These are phyloP conservation scores for Rhizopogon sp. DNA, from an alignment of 768 basidiomycete genomes.

Conservation along the genomic window DNA sequence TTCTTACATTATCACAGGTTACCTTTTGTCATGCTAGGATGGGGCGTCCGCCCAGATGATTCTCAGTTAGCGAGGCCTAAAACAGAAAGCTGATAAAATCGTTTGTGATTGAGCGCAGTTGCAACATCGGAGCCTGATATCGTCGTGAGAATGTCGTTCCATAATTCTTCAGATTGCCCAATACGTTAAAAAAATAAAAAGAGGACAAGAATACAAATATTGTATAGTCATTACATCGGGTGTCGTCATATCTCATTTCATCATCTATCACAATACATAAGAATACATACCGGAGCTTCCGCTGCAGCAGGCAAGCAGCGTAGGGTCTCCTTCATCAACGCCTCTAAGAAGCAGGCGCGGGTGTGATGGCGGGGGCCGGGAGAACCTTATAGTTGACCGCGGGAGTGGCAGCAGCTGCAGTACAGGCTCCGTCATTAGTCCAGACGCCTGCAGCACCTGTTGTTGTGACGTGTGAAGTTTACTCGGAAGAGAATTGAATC, in stretches of 20 bases:
- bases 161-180: background rate
- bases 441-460: conserved; percentile 48
- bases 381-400: background rate
- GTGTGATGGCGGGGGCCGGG: background rate
- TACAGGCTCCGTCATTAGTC: conserved; percentile 53
- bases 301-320: background rate
- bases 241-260: background rate
- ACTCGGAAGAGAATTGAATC: no score
- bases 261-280: background rate
- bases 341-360: conserved; percentile 2
- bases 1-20: conserved; percentile 22
- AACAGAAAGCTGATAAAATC: background rate
- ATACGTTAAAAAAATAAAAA: background rate
- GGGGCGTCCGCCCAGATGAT: conserved; percentile 30
- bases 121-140: no score
- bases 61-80: background rate
- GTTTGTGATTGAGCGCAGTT: background rate
- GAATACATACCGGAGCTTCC: background rate
- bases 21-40: conserved; percentile 45
- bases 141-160: background rate
- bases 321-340: background rate
- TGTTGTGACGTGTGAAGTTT: background rate
- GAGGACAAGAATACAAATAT: background rate
- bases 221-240: background rate
- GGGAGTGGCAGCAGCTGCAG: conserved; percentile 3